Conservation (phyloP, 371 early-diverging fungal genomes). For the Sporodiniella umbellata region DNA sequence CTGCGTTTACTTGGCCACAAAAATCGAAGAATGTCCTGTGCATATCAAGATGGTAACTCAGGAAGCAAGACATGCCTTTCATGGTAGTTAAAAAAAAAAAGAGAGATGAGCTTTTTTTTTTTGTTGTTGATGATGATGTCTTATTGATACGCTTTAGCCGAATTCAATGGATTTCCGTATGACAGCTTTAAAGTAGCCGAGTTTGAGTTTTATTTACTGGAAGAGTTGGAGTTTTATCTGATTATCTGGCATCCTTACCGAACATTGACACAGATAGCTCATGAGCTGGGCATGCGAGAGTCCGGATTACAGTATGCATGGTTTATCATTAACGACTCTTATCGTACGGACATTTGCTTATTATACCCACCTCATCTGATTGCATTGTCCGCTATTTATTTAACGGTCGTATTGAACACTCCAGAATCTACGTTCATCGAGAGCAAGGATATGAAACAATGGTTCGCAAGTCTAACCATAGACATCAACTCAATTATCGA, state of each 20-base stretch:
- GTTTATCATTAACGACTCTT: constrained; percentile 84
- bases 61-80: constrained; percentile 64
- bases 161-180: constrained; percentile 64
- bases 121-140: not conserved
- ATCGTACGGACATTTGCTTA: constrained; percentile 71
- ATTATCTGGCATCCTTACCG: constrained; percentile 89
- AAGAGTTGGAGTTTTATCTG: constrained; percentile 83
- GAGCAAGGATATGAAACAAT: constrained; percentile 60
- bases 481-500: constrained; percentile 68
- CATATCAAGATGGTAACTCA: constrained; percentile 76
- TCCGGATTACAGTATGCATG: constrained; percentile 72
- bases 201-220: constrained; percentile 87
- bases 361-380: constrained; percentile 89
- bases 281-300: constrained; percentile 57
- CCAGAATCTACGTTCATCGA: constrained; percentile 46
- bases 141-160: constrained; percentile 10
- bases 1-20: constrained; percentile 84
- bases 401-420: constrained; percentile 65
- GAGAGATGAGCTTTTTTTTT: not conserved
- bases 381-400: constrained; percentile 77
- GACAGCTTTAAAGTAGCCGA: constrained; percentile 80
- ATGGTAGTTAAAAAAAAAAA: constrained; percentile 42
- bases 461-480: constrained; percentile 76
- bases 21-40: constrained; percentile 86
- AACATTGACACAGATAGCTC: constrained; percentile 60